Base-by-base conservation (phyloP, 805 yeast species). In the Wickerhamiella galacta region DNA sequence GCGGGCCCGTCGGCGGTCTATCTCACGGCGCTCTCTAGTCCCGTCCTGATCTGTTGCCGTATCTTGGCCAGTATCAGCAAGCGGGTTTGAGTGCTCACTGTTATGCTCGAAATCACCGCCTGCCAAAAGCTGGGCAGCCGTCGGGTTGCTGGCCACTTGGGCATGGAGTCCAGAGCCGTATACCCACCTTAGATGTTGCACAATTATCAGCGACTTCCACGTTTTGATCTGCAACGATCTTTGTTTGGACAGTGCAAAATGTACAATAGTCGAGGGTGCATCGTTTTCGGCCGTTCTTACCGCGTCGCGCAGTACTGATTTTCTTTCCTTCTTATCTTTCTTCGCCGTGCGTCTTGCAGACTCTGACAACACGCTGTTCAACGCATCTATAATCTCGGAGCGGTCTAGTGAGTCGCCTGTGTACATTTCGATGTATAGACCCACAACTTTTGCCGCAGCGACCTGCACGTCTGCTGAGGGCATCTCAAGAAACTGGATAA, bases 261-360 rank as follows among this genome's bases (percentile, higher is more conserved):
- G 52, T 4, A 51, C 41, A 25, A 51, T 43, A 5, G 32, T 33
- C 5, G 25, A 6, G 3, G 33, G 27, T 14, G 20, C 20, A 10
- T 35, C 33, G 21, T 27, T 30, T 10, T 31, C 30, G 4, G 25
- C 32, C 9, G 25, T 20, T 10, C 24, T 20, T 9, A 40, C 19
- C 6, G 30, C 39, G 26, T 38, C 39, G 3, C 40, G 22, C 16
- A 38, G 25, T 8, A 40, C 20, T 3, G 47, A 66, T 39, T 70
- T 68, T 17, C 69, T 58, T 24, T 66, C 71, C 38, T 64, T 66
- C 48, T 70, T 74, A 39, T 72, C 79, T 45, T 68, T 70, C 42
- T 75, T 75, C 18, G 75, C 66, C 3, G 72, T 47, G 33, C 62
- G 68, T 37, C 72, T 72, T 4, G 73, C 58, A 0, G 77, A 67